These are phyloP conservation scores for Takakia lepidozioides DNA, from an alignment of 225 moss, liverwort and hornwort genomes.

Conservation along the genomic window DNA sequence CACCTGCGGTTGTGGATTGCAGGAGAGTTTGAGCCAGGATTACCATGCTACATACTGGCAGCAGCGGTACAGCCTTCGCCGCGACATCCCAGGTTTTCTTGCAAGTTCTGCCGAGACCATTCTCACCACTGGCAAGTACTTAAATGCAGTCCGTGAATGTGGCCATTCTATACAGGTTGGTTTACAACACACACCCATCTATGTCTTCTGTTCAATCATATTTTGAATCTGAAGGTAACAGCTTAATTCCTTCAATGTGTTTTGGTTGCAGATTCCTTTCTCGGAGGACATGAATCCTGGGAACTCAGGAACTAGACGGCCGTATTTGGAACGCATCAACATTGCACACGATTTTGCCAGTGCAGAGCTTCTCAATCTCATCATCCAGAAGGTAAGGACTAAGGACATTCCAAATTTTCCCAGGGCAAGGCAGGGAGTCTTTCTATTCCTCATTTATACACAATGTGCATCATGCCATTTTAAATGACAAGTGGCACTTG, in stretches of 20 bases:
- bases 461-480: too few species aligned
- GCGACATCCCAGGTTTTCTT: constrained; percentile 86
- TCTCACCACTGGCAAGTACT: constrained; percentile 90
- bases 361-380: constrained; percentile 77
- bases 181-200: too few species aligned
- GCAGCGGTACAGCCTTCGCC: constrained; percentile 86
- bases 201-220: too few species aligned
- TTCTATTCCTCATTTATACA: too few species aligned
- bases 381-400: constrained; percentile 80
- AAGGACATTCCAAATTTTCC: too few species aligned
- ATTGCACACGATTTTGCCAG: constrained; percentile 91
- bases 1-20: too few species aligned
- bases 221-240: too few species aligned
- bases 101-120: constrained; percentile 85
- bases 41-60: constrained; percentile 98
- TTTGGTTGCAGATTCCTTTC: constrained; percentile 66
- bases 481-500: too few species aligned
- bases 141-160: constrained; percentile 95
- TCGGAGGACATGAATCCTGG: constrained; percentile 43
- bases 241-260: too few species aligned
- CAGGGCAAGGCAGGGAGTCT: too few species aligned
- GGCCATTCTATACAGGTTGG: constrained; percentile 64
- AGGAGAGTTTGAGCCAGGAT: constrained; percentile 96
- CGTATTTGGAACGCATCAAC: constrained; percentile 86
- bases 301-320: constrained; percentile 60